phyloP scores from a whole-genome alignment of 768 basidiomycete species.

The Boletus vinaceobasis region DNA sequence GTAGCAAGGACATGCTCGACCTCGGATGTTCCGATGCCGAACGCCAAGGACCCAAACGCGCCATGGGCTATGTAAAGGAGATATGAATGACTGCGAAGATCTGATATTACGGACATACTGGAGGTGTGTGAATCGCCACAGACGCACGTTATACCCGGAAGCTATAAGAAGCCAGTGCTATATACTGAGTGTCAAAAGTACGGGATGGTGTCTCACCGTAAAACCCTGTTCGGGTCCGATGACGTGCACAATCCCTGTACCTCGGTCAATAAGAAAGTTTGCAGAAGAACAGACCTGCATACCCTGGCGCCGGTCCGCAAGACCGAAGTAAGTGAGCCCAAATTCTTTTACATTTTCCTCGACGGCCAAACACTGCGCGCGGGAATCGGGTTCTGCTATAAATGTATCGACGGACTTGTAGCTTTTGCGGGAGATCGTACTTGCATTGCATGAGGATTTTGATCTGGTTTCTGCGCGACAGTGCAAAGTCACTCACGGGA shows the following conservation, averaged over 20 bases:
- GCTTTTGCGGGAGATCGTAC: slow-evolving; percentile 71
- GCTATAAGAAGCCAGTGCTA: slow-evolving; percentile 34
- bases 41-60: slow-evolving; percentile 89
- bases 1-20: slow-evolving; percentile 94
- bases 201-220: slow-evolving; percentile 48
- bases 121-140: slow-evolving; percentile 95
- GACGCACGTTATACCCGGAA: slow-evolving; percentile 78
- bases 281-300: slow-evolving; percentile 6
- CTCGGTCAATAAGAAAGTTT: slow-evolving; percentile 15
- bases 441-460: slow-evolving; percentile 24
- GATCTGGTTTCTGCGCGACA: background rate
- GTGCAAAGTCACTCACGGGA: slow-evolving; percentile 55
- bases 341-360: slow-evolving; percentile 92
- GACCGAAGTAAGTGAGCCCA: slow-evolving; percentile 87
- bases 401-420: slow-evolving; percentile 70
- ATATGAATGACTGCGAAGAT: background rate
- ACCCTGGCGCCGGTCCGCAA: slow-evolving; percentile 89
- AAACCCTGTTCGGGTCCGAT: slow-evolving; percentile 95
- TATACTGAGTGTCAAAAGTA: background rate
- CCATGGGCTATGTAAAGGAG: slow-evolving; percentile 61
- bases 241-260: slow-evolving; percentile 77
- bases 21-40: slow-evolving; percentile 91
- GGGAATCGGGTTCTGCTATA: slow-evolving; percentile 80
- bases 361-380: slow-evolving; percentile 77
- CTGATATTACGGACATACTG: slow-evolving; percentile 46